A percentile compares a stretch with the other conserved stretches of the same genome.
These are phyloP conservation scores for Asparagopsis taxiformis DNA, from an alignment of 31 red algal genomes.

Conservation along the genomic window DNA sequence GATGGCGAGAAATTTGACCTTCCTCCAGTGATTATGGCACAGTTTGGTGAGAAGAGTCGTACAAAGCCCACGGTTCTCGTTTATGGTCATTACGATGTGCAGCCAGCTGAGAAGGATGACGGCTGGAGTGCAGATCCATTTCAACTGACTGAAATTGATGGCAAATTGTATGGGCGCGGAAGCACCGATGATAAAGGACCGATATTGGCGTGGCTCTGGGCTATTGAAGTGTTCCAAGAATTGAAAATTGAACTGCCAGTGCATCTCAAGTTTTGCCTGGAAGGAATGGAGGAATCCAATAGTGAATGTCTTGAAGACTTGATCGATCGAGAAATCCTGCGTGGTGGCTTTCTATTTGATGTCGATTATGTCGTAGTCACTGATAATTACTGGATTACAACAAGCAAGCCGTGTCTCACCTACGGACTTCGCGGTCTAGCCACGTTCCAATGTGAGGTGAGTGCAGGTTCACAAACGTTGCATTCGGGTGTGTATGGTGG, in stretches of 20 bases:
- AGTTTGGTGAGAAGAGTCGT: conserved; percentile 1
- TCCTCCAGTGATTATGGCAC: conserved; percentile 60
- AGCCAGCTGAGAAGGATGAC: conserved; percentile 52
- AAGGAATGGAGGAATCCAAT: conserved; percentile 76
- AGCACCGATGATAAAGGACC: conserved; percentile 91
- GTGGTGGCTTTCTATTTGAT: conserved; percentile 63
- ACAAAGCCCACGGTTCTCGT: conserved; percentile 68
- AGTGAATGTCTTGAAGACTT: conserved; percentile 71
- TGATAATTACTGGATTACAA: conserved; percentile 70
- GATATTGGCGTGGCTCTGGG: conserved; percentile 77
- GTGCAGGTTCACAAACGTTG: conserved; percentile 55
- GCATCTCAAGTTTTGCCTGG: conserved; percentile 69
- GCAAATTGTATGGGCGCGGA: conserved; percentile 80
- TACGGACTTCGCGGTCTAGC: conserved; percentile 79
- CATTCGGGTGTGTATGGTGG: conserved; percentile 85
- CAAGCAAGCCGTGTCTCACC: conserved; percentile 73
- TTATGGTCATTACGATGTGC: conserved; percentile 94
- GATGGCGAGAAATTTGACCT: conserved; percentile 50
- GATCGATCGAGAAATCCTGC: conserved; percentile 36
- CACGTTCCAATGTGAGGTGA: conserved; percentile 68
- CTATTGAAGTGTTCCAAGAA: conserved; percentile 54
- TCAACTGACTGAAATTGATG: conserved; percentile 52
- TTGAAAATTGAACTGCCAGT: conserved; percentile 38
- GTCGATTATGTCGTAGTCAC: conserved; percentile 72
- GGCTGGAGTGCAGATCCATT: conserved; percentile 80